These are phyloP conservation scores for Globisporangium alternatum DNA, from an alignment of 352 stramenopile genomes.

Conservation along the genomic window DNA sequence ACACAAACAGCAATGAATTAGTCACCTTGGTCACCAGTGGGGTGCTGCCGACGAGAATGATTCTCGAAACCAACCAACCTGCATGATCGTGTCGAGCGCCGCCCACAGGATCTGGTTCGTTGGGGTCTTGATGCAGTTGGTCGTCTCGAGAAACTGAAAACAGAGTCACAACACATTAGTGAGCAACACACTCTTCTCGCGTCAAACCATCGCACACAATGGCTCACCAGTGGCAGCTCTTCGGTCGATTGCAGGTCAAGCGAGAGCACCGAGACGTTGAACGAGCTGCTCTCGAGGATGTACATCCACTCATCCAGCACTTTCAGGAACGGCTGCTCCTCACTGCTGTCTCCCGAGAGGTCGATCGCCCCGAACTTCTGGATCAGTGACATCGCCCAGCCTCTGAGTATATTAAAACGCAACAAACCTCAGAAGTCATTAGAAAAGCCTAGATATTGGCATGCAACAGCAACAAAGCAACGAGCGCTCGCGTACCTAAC, in stretches of 20 bases:
- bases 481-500: slow-evolving; percentile 45
- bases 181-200: neutral
- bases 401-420: slow-evolving; percentile 24
- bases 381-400: slow-evolving; percentile 61
- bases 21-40: neutral
- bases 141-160: slow-evolving; percentile 63
- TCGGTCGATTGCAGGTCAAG: slow-evolving; percentile 70
- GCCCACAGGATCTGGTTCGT: slow-evolving; percentile 78
- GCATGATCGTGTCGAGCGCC: slow-evolving; percentile 78
- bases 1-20: slow-evolving; percentile 1
- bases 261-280: slow-evolving; percentile 64
- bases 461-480: neutral
- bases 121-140: slow-evolving; percentile 78
- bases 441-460: neutral
- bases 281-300: slow-evolving; percentile 73
- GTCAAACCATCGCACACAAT: neutral
- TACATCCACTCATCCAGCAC: slow-evolving; percentile 89
- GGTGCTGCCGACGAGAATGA: neutral
- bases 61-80: slow-evolving; percentile 38
- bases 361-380: slow-evolving; percentile 58
- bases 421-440: neutral
- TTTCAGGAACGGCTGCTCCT: slow-evolving; percentile 52
- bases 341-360: slow-evolving; percentile 38
- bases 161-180: neutral
- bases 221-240: slow-evolving; percentile 60